Conservation (phyloP, 139 green algal genomes). For the Zygnema circumcarinatum region DNA sequence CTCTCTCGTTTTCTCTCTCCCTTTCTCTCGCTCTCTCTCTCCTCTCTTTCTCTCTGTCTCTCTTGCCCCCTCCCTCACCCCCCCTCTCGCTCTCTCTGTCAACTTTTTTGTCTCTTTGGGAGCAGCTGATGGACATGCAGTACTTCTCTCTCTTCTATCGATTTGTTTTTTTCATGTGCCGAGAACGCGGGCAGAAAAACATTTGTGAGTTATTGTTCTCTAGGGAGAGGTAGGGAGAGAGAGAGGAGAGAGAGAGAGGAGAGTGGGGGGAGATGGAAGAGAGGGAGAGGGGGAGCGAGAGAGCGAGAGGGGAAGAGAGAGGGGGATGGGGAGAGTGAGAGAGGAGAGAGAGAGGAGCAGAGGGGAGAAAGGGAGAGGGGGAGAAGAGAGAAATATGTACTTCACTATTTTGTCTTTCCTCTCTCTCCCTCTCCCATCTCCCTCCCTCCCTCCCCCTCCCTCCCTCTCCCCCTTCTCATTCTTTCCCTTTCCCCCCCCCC, state of each 20-base stretch:
- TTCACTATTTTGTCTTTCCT: no score
- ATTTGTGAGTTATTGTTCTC: constrained; percentile 38
- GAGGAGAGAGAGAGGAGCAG: no score
- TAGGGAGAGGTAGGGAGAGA: no score
- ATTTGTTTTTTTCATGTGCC: constrained; percentile 44
- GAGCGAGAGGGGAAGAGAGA: no score
- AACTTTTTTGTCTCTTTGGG: background rate
- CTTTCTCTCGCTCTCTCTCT: constrained; percentile 4
- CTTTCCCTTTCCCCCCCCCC: background rate
- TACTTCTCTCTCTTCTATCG: constrained; percentile 33
- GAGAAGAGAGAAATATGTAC: no score
- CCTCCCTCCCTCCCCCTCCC: background rate
- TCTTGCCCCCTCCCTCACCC: background rate
- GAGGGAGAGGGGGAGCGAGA: no score
- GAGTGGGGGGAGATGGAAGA: no score
- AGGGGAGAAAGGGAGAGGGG: no score
- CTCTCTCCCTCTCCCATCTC: no score
- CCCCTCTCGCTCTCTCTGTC: background rate
- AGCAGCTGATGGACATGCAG: constrained; percentile 36
- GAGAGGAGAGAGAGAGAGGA: no score
- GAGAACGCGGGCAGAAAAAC: constrained; percentile 37
- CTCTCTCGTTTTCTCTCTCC: constrained; percentile 15
- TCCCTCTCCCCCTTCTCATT: constrained; percentile 1
- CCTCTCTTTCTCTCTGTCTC: background rate
- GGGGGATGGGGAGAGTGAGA: no score